phyloP scores from a whole-genome alignment of 371 early-diverging fungal genomes.

The Syncephalis plumigaleata region DNA sequence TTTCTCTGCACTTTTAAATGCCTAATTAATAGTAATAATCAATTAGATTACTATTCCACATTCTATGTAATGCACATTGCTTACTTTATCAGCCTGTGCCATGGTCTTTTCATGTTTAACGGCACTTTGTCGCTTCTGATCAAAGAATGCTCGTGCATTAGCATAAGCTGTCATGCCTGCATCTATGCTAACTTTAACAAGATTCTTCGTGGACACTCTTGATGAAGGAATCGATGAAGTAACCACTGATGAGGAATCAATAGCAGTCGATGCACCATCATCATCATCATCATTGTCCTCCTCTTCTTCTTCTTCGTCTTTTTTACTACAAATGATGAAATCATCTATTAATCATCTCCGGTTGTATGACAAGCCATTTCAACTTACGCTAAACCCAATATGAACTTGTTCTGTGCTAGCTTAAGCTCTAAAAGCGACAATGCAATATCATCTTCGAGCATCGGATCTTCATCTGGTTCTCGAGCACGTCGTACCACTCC shows the following conservation, averaged over 20 bases:
- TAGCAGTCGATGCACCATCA: slow-evolving; percentile 18
- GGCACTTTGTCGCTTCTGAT: slow-evolving; percentile 57
- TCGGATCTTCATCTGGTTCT: too few relatives aligned
- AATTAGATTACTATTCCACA: background rate
- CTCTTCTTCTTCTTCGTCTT: too few relatives aligned
- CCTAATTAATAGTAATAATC: slow-evolving; percentile 16
- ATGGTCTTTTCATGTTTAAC: slow-evolving; percentile 82
- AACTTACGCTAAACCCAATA: too few relatives aligned
- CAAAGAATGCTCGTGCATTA: slow-evolving; percentile 86
- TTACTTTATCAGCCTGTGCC: slow-evolving; percentile 47
- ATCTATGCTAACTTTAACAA: slow-evolving; percentile 59
- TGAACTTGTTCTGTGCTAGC: too few relatives aligned
- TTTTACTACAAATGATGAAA: too few relatives aligned
- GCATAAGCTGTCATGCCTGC: slow-evolving; percentile 74
- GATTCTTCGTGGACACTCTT: slow-evolving; percentile 2
- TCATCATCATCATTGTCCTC: slow-evolving; percentile 17
- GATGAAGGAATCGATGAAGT: background rate
- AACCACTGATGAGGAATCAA: background rate
- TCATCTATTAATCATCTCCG: too few relatives aligned
- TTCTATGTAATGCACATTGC: background rate
- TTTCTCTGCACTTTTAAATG: slow-evolving; percentile 73
- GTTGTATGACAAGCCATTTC: too few relatives aligned
- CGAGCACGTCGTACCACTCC: too few relatives aligned
- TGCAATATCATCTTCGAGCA: too few relatives aligned
- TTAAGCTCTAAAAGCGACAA: too few relatives aligned